Percentiles rank a stretch among this genome's conserved stretches.
Evolutionary conservation across 768 basidiomycete species (phyloP).

Genomic region (Leccinum ochraceum): DNA sequence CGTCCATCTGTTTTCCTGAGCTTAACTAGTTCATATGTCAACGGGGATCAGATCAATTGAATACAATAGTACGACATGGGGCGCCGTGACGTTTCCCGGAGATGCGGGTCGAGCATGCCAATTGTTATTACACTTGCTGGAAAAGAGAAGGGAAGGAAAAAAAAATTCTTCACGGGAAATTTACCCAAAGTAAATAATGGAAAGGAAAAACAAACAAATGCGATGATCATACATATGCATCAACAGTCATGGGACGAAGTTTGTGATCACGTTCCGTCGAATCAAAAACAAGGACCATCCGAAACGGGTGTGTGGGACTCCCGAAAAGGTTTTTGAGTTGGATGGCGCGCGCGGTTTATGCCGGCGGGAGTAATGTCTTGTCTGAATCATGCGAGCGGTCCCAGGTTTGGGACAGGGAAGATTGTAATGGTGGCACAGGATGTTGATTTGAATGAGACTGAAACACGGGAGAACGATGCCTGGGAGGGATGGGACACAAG

Average conservation of each 20-base stretch:
- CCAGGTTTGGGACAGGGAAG: constrained; percentile 8
- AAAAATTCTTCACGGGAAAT: constrained; percentile 23
- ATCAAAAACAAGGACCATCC: constrained; percentile 9
- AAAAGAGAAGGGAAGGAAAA: not conserved
- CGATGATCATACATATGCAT: constrained; percentile 4
- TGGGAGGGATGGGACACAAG: constrained; percentile 20
- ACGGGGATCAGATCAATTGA: constrained; percentile 40
- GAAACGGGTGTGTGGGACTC: constrained; percentile 8
- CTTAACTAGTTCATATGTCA: constrained; percentile 19
- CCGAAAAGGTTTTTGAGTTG: not conserved
- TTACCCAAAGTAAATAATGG: constrained; percentile 13
- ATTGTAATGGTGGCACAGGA: constrained; percentile 4
- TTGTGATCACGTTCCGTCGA: constrained; percentile 4
- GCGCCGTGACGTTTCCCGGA: constrained; percentile 25
- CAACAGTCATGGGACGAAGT: not conserved
- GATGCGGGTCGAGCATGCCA: constrained; percentile 15
- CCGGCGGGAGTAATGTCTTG: constrained; percentile 16
- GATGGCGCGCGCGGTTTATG: constrained; percentile 10
- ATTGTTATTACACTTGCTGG: not conserved
- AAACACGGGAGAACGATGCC: constrained; percentile 23
- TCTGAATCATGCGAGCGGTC: constrained; percentile 9
- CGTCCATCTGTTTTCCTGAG: constrained; percentile 31
- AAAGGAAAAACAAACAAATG: constrained; percentile 17
- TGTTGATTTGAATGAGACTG: constrained; percentile 16
- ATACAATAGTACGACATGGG: constrained; percentile 29